A percentile compares a stretch with the other conserved stretches of the same genome.
phyloP scores from a whole-genome alignment of 257 asterid genomes.

The Ilex aquifolium region DNA sequence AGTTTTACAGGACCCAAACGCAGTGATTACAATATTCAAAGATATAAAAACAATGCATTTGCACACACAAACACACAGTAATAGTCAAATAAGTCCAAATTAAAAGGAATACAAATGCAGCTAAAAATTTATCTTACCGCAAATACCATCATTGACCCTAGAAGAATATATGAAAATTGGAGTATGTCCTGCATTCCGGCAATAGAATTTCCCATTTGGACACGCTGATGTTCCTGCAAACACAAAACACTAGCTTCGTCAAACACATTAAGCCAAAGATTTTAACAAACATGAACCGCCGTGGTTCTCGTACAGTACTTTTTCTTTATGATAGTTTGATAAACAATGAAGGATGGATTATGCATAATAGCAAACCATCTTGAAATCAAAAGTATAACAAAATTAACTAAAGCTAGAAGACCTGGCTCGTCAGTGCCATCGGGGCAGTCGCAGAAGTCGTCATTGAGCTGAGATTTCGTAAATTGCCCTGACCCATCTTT shows the following conservation, averaged over 20 bases:
- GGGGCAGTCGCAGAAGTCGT: constrained; percentile 89
- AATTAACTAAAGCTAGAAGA: constrained; percentile 8
- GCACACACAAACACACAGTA: no score
- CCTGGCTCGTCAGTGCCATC: constrained; percentile 99
- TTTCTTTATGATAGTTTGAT: no score
- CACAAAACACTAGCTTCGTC: constrained; percentile 9
- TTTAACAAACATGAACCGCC: no score
- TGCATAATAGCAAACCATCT: neutral
- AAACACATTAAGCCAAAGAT: no score
- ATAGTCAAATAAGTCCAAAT: neutral
- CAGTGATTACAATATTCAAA: no score
- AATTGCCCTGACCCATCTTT: constrained; percentile 75
- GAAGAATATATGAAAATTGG: constrained; percentile 69
- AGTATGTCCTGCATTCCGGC: constrained; percentile 78
- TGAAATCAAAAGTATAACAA: constrained; percentile 3
- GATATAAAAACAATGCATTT: no score
- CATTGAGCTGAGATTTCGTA: constrained; percentile 70
- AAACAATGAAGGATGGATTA: no score
- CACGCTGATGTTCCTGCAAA: constrained; percentile 97
- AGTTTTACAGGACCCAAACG: no score
- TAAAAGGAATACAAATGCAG: neutral
- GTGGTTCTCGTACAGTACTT: no score
- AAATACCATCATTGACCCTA: constrained; percentile 88
- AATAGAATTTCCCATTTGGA: constrained; percentile 79
- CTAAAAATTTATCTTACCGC: constrained; percentile 45